Evolutionary conservation across 768 basidiomycete species (phyloP).

Genomic region (Suillus occidentalis): DNA sequence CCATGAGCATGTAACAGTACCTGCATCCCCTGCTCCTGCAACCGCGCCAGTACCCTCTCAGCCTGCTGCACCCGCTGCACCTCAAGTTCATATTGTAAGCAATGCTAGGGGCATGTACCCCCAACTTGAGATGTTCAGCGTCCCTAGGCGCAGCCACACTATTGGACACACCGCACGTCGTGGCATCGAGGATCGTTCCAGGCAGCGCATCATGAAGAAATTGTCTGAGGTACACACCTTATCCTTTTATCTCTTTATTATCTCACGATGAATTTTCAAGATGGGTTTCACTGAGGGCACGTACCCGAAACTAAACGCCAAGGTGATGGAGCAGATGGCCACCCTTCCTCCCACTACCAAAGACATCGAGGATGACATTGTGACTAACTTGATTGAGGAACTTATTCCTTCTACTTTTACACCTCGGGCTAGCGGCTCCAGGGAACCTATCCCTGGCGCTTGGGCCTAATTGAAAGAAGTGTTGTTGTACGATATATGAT

Average conservation of each 20-base stretch:
- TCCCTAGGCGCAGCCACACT: slow-evolving; percentile 46
- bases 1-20: slow-evolving; percentile 8
- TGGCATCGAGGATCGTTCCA: slow-evolving; percentile 23
- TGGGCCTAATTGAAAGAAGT: slow-evolving; percentile 37
- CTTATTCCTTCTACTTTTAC: slow-evolving; percentile 45
- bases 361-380: slow-evolving; percentile 64
- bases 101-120: slow-evolving; percentile 61
- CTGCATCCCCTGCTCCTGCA: slow-evolving; percentile 14
- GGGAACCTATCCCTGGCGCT: slow-evolving; percentile 41
- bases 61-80: slow-evolving; percentile 12
- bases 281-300: slow-evolving; percentile 72
- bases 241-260: background rate
- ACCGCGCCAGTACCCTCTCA: slow-evolving; percentile 16
- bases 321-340: slow-evolving; percentile 52
- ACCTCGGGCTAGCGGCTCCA: slow-evolving; percentile 36
- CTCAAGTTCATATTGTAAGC: slow-evolving; percentile 53
- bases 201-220: slow-evolving; percentile 53
- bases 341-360: slow-evolving; percentile 41
- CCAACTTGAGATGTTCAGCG: slow-evolving; percentile 60
- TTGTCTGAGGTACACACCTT: slow-evolving; percentile 58
- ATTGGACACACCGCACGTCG: slow-evolving; percentile 25
- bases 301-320: slow-evolving; percentile 51
- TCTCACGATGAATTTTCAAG: slow-evolving; percentile 35
- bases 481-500: background rate
- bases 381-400: slow-evolving; percentile 61